Percentiles rank a stretch among this genome's conserved stretches.
Conservation (phyloP, 129 eudicot genomes). For the Arctium lappa region DNA sequence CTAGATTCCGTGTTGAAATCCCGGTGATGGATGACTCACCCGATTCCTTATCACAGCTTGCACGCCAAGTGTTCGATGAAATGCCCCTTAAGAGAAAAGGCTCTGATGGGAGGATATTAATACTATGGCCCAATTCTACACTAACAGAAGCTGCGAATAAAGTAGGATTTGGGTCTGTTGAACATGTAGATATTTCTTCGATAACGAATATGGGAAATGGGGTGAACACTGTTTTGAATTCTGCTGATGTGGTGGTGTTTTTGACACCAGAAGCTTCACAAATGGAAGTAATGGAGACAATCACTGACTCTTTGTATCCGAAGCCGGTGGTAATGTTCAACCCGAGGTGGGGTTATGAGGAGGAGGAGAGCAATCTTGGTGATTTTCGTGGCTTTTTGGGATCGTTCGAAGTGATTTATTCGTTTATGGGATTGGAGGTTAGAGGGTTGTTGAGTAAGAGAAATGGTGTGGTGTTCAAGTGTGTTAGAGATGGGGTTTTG, state of each 20-base stretch:
- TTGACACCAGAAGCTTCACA: constrained; percentile 73
- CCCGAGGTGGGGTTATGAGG: constrained; percentile 76
- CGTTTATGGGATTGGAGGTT: constrained; percentile 87
- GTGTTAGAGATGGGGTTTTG: constrained; percentile 68
- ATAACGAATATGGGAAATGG: constrained; percentile 23
- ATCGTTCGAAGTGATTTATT: constrained; percentile 85
- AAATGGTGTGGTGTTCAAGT: constrained; percentile 72
- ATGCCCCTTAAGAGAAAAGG: constrained; percentile 58
- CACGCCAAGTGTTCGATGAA: constrained; percentile 56
- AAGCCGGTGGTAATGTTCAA: constrained; percentile 70
- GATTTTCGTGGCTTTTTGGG: constrained; percentile 62
- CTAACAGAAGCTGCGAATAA: constrained; percentile 41
- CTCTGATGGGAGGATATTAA: constrained; percentile 39
- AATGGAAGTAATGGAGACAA: constrained; percentile 42
- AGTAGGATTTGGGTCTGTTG: constrained; percentile 29
- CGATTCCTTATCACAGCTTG: constrained; percentile 47
- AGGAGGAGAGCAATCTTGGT: constrained; percentile 44
- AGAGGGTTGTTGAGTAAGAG: constrained; percentile 79
- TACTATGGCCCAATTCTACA: constrained; percentile 52
- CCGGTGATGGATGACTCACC: constrained; percentile 69
- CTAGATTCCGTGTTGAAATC: constrained; percentile 64
- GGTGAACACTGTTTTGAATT: constrained; percentile 35
- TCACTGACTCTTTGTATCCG: constrained; percentile 52
- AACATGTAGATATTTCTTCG: constrained; percentile 43
- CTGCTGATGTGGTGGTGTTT: constrained; percentile 75